Evolutionary conservation across 2,329 filamentous ascomycete species (phyloP), one percentile per base, ranked within the genome.

Genomic region (Phaeophleospora eucalypticola): DNA sequence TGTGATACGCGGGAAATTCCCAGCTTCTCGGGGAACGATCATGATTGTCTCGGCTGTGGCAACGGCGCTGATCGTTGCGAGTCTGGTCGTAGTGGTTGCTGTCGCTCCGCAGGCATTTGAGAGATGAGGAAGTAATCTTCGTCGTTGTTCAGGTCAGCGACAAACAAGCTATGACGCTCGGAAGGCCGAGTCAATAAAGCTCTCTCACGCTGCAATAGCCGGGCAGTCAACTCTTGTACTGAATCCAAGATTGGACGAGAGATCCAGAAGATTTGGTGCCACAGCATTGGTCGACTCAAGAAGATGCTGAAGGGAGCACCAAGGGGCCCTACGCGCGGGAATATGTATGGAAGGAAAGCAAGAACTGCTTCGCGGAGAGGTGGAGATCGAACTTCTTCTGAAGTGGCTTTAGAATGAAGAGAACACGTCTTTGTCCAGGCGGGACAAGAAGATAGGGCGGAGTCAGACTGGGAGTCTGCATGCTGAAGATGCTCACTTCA

Each of bases 1-100:
- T 79, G 80, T 93, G 18, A 83, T 91, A 50, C 71, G 79, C 53
- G 86, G 87, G 58, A 89, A 89, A 65, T 90, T 90, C 58, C 86
- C 87, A 0, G 86, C 87, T 6, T 86, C 84, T 57, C 75, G 87
- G 54, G 86, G 86, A 3, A 88, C 86, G 17, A 81, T 93, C 36
- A 71, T 88, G 38, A 58, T 89, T 32, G 79, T 91, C 24, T 79
- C 83, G 7, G 67, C 80, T 15, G 77, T 89, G 36, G 81, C 86
- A 2, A 75, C 70, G 9, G 72, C 71, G 8, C 60, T 84, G 58
- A 82, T 84, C 56, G 64, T 83, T 38, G 69, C 76, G 46, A 78
- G 78, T 59, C 63, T 84, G 55, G 75, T 80, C 10, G 78, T 84
- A 2, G 78, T 84, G 35, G 56, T 83, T 52, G 74, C 72, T 2